Evolutionary conservation across 2,329 filamentous ascomycete species (phyloP), one percentile per base, ranked within the genome.

Genomic region (Aspergillus sp.): DNA sequence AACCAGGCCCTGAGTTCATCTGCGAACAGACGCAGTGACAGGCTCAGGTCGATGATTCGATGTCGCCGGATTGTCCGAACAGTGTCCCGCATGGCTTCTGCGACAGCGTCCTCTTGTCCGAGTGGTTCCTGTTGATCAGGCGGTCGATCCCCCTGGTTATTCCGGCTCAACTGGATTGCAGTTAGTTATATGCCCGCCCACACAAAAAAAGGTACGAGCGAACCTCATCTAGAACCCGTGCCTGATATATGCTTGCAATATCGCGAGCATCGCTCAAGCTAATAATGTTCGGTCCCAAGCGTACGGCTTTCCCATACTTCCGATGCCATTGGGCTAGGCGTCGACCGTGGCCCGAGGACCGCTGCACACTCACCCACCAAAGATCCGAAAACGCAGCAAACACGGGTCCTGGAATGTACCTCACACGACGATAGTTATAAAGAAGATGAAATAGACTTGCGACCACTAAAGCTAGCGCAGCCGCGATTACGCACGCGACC

Each of bases 231-330:
- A 12, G 11, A 3, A 35, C 19, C 39, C 14, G 33, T 4, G 17
- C 15, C n/a, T 21, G 41, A 46, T 60, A 47, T 11, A 56, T 37
- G 4, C 25, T 27, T 1, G 25, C 41, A 43, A 65, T 55, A 12
- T 43, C 40, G 1, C 35, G 51, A 1, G 43, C 52, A 45, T 65
- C 55, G n/a, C 62, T 59, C 11, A 66, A 27, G 37, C 63, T 65
- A 37, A 65, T 45, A 14, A 44, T 37, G n/a, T 35, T 48, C 3
- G 63, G 59, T 1, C 63, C 63, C 21, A 65, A 21, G 3, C 62
- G 63, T 31, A 66, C 62, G 15, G 61, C 50, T 25, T 40, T 46
- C 4, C 63, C 64, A 54, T 66, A 62, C 35, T 45, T 43, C 39
- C 33, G 40, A 44, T 66, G 64, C 25, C 64, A 52, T 4, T 48